These are phyloP conservation scores for Suillus hirtellus DNA, from an alignment of 768 basidiomycete genomes.

Conservation along the genomic window DNA sequence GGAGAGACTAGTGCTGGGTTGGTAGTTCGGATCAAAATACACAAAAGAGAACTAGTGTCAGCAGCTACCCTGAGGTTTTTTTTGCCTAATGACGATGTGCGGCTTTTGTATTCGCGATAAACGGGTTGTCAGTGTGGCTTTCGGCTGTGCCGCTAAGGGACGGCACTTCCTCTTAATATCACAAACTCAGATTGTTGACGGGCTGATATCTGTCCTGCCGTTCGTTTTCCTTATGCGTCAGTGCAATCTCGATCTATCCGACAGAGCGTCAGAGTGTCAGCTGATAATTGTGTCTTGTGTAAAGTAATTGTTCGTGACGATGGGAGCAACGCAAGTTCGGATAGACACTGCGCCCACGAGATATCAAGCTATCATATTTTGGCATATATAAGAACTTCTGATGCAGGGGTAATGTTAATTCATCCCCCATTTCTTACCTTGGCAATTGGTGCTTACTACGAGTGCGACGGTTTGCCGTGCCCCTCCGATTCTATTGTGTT, in stretches of 20 bases:
- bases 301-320: slow-evolving; percentile 25
- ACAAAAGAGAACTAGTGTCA: slow-evolving; percentile 23
- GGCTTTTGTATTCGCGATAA: slow-evolving; percentile 10
- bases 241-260: slow-evolving; percentile 26
- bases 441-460: slow-evolving; percentile 13
- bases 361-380: slow-evolving; percentile 4
- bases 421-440: slow-evolving; percentile 5
- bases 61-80: slow-evolving; percentile 24
- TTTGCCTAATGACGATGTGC: slow-evolving; percentile 18
- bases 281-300: slow-evolving; percentile 18
- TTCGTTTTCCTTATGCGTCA: slow-evolving; percentile 27
- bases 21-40: neutral
- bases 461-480: slow-evolving; percentile 27
- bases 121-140: slow-evolving; percentile 20
- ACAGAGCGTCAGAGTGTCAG: slow-evolving; percentile 23
- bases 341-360: slow-evolving; percentile 9
- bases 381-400: slow-evolving; percentile 7
- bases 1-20: slow-evolving; percentile 1
- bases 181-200: slow-evolving; percentile 23
- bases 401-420: neutral
- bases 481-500: slow-evolving; percentile 33
- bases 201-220: slow-evolving; percentile 16
- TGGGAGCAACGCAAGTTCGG: slow-evolving; percentile 15
- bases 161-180: slow-evolving; percentile 21
- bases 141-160: slow-evolving; percentile 28